Percentiles rank a stretch among this genome's conserved stretches.
These are phyloP conservation scores for Pythium phragmitis DNA, from an alignment of 352 stramenopile species.

Conservation along the genomic window DNA sequence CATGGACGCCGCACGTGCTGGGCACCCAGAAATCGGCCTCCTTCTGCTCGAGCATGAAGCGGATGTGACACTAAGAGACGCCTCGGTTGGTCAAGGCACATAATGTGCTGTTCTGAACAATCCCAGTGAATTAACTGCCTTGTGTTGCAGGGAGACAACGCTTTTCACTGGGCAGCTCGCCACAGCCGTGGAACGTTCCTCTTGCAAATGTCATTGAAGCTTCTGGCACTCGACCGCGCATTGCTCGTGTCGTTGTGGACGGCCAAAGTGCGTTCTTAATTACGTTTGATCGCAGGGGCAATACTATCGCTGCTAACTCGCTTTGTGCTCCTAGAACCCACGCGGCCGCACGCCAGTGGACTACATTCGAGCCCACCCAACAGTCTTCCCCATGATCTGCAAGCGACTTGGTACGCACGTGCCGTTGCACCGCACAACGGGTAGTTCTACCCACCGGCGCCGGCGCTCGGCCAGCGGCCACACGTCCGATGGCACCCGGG, in stretches of 20 bases:
- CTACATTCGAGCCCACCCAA: conserved; percentile 34
- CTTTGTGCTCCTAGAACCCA: conserved; percentile 39
- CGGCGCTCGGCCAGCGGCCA: background rate
- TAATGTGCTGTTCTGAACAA: background rate
- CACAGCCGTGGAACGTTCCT: conserved; percentile 52
- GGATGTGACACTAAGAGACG: conserved; percentile 40
- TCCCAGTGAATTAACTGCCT: background rate
- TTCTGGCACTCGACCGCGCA: conserved; percentile 31
- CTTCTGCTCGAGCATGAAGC: conserved; percentile 50
- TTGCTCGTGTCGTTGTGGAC: conserved; percentile 41
- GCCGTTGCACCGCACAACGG: conserved; percentile 3
- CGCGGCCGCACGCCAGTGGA: conserved; percentile 53
- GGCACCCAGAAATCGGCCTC: conserved; percentile 45
- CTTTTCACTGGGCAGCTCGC: conserved; percentile 68
- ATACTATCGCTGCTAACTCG: background rate
- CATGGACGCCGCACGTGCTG: conserved; percentile 57
- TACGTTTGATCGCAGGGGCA: background rate
- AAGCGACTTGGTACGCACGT: conserved; percentile 38
- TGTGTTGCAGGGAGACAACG: conserved; percentile 50
- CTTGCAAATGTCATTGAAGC: conserved; percentile 40
- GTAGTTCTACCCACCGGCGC: background rate
- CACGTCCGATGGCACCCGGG: background rate
- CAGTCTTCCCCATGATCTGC: conserved; percentile 48
- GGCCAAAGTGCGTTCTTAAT: conserved; percentile 37
- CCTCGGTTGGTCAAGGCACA: conserved; percentile 27